Percentiles rank a stretch among this genome's conserved stretches.
Conservation (phyloP, 192 early-diverging fungal genomes). For the Entomortierella beljakovae region DNA sequence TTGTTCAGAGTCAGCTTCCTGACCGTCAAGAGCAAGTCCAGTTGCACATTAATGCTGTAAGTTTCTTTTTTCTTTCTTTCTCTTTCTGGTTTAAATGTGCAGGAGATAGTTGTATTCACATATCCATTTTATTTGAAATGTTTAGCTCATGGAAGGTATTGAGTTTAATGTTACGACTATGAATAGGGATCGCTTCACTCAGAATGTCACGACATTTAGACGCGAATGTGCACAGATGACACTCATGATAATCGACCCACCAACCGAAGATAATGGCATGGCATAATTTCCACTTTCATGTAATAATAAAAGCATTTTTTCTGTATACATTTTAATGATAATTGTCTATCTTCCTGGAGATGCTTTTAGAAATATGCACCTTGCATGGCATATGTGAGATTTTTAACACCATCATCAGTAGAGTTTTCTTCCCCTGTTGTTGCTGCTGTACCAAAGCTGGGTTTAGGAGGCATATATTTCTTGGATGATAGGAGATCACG, state of each 20-base stretch:
- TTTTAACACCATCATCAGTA: conserved; percentile 35
- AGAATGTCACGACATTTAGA: conserved; percentile 66
- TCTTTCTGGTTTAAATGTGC: too few species aligned
- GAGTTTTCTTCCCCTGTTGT: conserved; percentile 11
- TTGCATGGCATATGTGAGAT: conserved; percentile 29
- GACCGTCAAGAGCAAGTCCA: conserved; percentile 61
- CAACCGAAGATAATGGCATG: conserved; percentile 44
- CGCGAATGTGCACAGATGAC: conserved; percentile 58
- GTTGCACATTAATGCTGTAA: conserved; percentile 45
- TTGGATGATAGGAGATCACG: conserved; percentile 60
- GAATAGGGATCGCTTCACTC: conserved; percentile 77
- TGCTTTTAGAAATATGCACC: conserved; percentile 41
- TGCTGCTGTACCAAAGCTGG: conserved; percentile 55
- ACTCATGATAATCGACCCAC: conserved; percentile 29
- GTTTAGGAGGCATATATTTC: conserved; percentile 54
- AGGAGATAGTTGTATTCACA: too few species aligned
- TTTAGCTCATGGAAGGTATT: conserved; percentile 70
- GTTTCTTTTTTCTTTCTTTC: conserved; percentile 6
- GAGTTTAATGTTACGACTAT: conserved; percentile 58
- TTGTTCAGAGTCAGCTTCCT: conserved; percentile 65
- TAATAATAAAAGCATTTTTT: not conserved
- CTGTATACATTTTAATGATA: not conserved
- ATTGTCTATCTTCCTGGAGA: not conserved
- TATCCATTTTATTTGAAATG: not conserved
- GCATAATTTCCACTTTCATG: not conserved